Conservation (phyloP, 129 eudicot species). For the Flaveria ramosissima region DNA sequence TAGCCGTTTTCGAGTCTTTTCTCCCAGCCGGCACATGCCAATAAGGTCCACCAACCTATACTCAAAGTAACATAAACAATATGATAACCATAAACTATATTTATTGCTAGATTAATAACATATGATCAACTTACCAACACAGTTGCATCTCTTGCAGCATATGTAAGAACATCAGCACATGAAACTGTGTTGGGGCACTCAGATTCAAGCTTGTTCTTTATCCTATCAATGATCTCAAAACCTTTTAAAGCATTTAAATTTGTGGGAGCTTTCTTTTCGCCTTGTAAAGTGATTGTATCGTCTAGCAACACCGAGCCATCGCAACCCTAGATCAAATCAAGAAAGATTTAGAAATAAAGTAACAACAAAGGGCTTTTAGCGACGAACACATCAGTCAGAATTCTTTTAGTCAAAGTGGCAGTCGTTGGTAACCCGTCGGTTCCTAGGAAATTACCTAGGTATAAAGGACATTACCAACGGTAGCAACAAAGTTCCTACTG, state of each 20-base stretch:
- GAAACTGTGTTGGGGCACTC: slow-evolving; percentile 92
- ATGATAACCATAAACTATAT: background rate
- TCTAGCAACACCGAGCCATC: slow-evolving; percentile 95
- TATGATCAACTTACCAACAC: slow-evolving; percentile 52
- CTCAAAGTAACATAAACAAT: slow-evolving; percentile 1
- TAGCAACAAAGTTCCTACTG: too few species aligned
- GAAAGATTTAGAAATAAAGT: too few species aligned
- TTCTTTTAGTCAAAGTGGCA: background rate
- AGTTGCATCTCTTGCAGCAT: slow-evolving; percentile 95
- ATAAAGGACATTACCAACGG: too few species aligned
- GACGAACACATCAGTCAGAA: background rate
- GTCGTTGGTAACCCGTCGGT: background rate
- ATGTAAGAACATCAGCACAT: slow-evolving; percentile 89
- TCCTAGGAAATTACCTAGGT: too few species aligned
- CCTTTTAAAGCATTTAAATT: slow-evolving; percentile 78
- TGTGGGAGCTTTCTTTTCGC: slow-evolving; percentile 81
- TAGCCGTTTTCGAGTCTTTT: slow-evolving; percentile 80
- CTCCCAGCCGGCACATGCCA: slow-evolving; percentile 92
- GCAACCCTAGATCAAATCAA: slow-evolving; percentile 62
- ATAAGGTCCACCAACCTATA: slow-evolving; percentile 97
- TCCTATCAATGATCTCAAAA: slow-evolving; percentile 74
- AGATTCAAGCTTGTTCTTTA: slow-evolving; percentile 87
- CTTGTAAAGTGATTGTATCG: slow-evolving; percentile 67
- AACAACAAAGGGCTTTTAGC: too few species aligned
- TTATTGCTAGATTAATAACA: background rate